These are phyloP conservation scores for Uronychia setigera DNA, from an alignment of 73 alveolate genomes.

Conservation along the genomic window DNA sequence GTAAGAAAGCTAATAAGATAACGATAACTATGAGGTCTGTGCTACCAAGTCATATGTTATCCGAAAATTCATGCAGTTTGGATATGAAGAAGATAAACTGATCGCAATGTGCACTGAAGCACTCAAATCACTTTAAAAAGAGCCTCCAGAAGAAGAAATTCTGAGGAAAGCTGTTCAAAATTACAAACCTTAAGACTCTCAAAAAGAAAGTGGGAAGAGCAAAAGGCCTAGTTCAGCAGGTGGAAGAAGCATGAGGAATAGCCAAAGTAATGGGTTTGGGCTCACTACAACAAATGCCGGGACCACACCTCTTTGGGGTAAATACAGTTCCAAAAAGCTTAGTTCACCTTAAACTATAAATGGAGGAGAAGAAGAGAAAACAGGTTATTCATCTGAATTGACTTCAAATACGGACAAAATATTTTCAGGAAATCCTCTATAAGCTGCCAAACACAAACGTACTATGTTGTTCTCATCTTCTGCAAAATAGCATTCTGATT, in stretches of 20 bases:
- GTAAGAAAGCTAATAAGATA: too few relatives aligned
- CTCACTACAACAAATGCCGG: too few relatives aligned
- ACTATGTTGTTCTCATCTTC: not conserved
- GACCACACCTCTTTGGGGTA: too few relatives aligned
- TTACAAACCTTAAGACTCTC: not conserved
- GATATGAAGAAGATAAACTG: not conserved
- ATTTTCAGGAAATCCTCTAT: slow-evolving; percentile 4
- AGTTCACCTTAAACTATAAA: not conserved
- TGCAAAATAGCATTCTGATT: not conserved
- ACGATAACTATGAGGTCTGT: too few relatives aligned
- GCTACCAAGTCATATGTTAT: not conserved
- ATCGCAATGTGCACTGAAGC: not conserved
- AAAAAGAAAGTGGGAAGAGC: too few relatives aligned
- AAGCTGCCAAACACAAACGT: slow-evolving; percentile 13
- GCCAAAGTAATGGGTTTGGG: too few relatives aligned
- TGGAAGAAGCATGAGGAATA: too few relatives aligned
- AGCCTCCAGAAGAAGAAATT: slow-evolving; percentile 4
- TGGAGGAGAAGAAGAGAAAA: not conserved
- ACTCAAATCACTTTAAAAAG: not conserved
- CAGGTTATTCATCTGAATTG: not conserved
- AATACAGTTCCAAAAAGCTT: too few relatives aligned
- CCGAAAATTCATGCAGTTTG: slow-evolving; percentile 1
- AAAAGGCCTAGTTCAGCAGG: too few relatives aligned
- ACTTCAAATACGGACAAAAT: slow-evolving; percentile 5
- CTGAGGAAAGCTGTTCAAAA: not conserved